A percentile compares a stretch with the other conserved stretches of the same genome.
Evolutionary conservation across 495 filamentous ascomycete genomes (phyloP).

Genomic region (Hyaloscypha finlandica): DNA sequence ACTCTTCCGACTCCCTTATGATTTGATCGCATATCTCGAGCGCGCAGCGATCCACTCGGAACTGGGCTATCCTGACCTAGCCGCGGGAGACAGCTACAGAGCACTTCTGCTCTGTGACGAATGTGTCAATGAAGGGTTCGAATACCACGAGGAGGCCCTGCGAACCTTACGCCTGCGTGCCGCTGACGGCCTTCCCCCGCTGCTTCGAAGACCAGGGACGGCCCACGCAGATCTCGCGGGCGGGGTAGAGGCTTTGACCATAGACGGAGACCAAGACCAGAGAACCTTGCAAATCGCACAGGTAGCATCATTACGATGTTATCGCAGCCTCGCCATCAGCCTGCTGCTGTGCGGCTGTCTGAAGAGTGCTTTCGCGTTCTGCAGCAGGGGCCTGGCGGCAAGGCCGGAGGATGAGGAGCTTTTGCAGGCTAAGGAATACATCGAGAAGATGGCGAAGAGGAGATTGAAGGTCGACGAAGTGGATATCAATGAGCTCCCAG

Average conservation of each 20-base stretch:
- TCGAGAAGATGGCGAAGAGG: conserved; percentile 47
- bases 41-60: conserved; percentile 69
- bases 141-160: conserved; percentile 61
- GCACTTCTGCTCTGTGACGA: conserved; percentile 85
- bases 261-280: conserved; percentile 35
- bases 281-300: conserved; percentile 40
- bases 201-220: conserved; percentile 10
- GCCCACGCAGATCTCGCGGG: conserved; percentile 21
- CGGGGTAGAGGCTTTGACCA: conserved; percentile 26
- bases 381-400: conserved; percentile 49
- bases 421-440: conserved; percentile 46
- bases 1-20: conserved; percentile 64
- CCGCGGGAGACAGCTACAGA: conserved; percentile 86
- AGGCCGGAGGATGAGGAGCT: conserved; percentile 49
- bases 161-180: conserved; percentile 39
- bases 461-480: conserved; percentile 41
- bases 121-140: conserved; percentile 65
- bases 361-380: conserved; percentile 69
- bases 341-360: conserved; percentile 70
- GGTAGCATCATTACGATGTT: conserved; percentile 51
- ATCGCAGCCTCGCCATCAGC: conserved; percentile 57
- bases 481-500: conserved; percentile 58
- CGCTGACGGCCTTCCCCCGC: conserved; percentile 19
- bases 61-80: conserved; percentile 86
- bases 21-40: conserved; percentile 72